Conservation (phyloP, 441 rosid genomes). For the Aleurites moluccanus region DNA sequence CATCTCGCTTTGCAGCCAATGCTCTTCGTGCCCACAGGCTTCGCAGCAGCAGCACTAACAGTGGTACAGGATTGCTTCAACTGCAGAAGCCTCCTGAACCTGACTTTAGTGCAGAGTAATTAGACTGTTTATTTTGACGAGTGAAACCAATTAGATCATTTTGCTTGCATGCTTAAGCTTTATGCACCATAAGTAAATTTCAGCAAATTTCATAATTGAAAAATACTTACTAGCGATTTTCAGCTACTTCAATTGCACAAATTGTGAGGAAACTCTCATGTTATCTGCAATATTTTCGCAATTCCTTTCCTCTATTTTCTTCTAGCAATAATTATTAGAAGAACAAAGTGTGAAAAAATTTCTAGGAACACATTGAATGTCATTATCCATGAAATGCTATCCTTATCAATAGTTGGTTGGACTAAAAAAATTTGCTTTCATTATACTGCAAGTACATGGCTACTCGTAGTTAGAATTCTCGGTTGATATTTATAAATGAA, state of each 20-base stretch:
- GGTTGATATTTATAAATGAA: background rate
- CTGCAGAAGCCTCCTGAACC: conserved; percentile 83
- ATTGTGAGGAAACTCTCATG: too few species aligned
- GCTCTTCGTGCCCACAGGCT: conserved; percentile 54
- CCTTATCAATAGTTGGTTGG: too few species aligned
- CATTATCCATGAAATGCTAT: background rate
- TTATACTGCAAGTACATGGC: too few species aligned
- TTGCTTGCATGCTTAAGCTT: conserved; percentile 2
- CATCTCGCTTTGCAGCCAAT: conserved; percentile 76
- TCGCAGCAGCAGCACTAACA: conserved; percentile 28
- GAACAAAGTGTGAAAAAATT: too few species aligned
- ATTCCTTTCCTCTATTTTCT: too few species aligned
- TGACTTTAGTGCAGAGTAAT: conserved; percentile 46
- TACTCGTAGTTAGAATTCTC: background rate
- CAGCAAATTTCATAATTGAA: too few species aligned
- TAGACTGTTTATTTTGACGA: background rate
- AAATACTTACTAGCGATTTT: too few species aligned
- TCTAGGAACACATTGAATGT: background rate
- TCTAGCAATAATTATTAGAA: too few species aligned
- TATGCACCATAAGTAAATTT: background rate
- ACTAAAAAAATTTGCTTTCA: too few species aligned
- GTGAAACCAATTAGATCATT: background rate
- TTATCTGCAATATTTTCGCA: too few species aligned
- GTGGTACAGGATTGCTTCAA: conserved; percentile 37
- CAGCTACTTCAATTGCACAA: too few species aligned